A percentile compares a stretch with the other conserved stretches of the same genome.
Conservation (phyloP, 495 filamentous ascomycete genomes). For the Podospora pseudoanserina region DNA sequence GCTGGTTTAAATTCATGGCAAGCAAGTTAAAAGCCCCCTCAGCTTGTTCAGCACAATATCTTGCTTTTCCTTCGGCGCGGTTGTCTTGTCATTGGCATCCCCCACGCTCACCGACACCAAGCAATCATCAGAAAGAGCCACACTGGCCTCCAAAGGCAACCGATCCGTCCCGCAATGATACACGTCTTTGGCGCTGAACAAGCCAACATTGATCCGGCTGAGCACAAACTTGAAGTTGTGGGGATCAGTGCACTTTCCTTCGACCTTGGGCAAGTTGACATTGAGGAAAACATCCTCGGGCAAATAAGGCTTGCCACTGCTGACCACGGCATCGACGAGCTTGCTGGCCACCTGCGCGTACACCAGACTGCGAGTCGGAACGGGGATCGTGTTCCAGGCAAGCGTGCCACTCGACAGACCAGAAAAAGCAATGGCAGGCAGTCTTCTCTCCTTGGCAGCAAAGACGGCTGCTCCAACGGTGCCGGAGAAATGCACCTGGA, state of each 20-base stretch:
- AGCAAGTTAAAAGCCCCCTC: slow-evolving; percentile 48
- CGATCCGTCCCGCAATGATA: slow-evolving; percentile 52
- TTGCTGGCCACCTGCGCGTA: slow-evolving; percentile 60
- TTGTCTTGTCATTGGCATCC: slow-evolving; percentile 53
- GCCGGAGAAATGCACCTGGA: slow-evolving; percentile 54
- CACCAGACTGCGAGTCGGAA: slow-evolving; percentile 50
- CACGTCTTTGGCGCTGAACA: slow-evolving; percentile 53
- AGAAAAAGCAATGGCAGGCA: slow-evolving; percentile 64
- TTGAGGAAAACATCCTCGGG: slow-evolving; percentile 59
- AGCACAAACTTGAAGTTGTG: slow-evolving; percentile 58
- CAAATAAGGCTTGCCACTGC: slow-evolving; percentile 57
- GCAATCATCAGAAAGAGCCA: slow-evolving; percentile 46
- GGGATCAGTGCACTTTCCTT: slow-evolving; percentile 42
- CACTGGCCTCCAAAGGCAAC: slow-evolving; percentile 54
- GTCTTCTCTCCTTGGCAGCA: slow-evolving; percentile 48
- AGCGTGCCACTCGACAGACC: slow-evolving; percentile 48
- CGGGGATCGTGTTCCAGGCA: slow-evolving; percentile 47
- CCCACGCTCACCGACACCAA: slow-evolving; percentile 63
- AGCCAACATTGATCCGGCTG: slow-evolving; percentile 53
- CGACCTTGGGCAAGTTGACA: slow-evolving; percentile 59
- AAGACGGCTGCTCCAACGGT: slow-evolving; percentile 61
- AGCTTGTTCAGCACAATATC: slow-evolving; percentile 54
- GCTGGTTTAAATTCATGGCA: slow-evolving; percentile 14
- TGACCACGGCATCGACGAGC: slow-evolving; percentile 50
- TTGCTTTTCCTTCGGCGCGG: slow-evolving; percentile 54